Percentiles rank a stretch among this genome's conserved stretches.
phyloP scores from a whole-genome alignment of 768 basidiomycete genomes.

The Ephemerocybe angulata region DNA sequence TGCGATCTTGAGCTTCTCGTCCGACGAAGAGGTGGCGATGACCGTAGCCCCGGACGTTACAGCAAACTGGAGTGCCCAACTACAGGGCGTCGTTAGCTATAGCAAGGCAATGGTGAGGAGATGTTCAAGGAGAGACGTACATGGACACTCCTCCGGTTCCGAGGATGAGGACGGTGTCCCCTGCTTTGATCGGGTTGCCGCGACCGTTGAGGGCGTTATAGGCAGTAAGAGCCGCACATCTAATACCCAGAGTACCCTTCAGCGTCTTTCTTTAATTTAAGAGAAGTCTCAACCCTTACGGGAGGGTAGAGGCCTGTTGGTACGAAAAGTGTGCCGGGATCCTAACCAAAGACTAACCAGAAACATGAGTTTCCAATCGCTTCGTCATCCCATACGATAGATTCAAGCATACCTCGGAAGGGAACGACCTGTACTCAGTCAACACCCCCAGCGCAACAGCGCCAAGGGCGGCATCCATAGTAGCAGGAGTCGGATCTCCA shows the following conservation, averaged over 20 bases:
- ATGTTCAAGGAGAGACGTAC: conserved; percentile 22
- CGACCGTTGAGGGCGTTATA: conserved; percentile 55
- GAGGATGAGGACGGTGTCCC: conserved; percentile 55
- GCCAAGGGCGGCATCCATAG: conserved; percentile 37
- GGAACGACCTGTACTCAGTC: conserved; percentile 48
- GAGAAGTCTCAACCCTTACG: conserved; percentile 30
- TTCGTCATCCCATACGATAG: background rate
- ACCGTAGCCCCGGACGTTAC: conserved; percentile 60
- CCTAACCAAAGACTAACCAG: conserved; percentile 40
- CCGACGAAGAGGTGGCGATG: conserved; percentile 65
- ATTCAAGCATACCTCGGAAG: conserved; percentile 1
- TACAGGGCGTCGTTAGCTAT: conserved; percentile 9
- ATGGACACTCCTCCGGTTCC: conserved; percentile 58
- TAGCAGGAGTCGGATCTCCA: conserved; percentile 36
- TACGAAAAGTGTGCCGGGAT: conserved; percentile 59
- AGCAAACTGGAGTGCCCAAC: conserved; percentile 59
- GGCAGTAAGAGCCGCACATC: conserved; percentile 60
- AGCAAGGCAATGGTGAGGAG: background rate
- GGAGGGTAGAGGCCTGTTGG: conserved; percentile 62
- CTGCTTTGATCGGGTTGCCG: conserved; percentile 51
- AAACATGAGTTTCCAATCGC: background rate
- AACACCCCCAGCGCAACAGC: conserved; percentile 48
- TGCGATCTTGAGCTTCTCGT: conserved; percentile 55
- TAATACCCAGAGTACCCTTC: conserved; percentile 16
- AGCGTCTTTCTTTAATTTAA: background rate